Conservation (phyloP, 768 basidiomycete genomes). For the Mrakia blollopis region DNA sequence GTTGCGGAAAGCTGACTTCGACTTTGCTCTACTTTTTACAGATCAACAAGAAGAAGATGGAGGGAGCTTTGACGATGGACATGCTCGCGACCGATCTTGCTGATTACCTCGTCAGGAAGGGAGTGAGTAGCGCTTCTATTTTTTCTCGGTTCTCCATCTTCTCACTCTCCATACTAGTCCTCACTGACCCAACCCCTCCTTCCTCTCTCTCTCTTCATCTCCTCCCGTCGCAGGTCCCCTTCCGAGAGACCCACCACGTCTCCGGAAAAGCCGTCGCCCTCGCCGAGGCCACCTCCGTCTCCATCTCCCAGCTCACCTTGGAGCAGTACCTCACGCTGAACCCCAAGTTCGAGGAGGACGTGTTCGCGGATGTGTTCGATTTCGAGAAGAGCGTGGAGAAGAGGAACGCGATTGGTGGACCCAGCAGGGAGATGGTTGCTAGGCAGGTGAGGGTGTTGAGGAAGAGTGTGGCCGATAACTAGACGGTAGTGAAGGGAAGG, state of each 20-base stretch:
- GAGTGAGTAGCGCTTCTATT: constrained; percentile 55
- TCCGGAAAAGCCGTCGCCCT: constrained; percentile 94
- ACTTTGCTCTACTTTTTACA: constrained; percentile 39
- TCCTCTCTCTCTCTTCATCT: no score
- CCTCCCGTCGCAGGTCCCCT: constrained; percentile 66
- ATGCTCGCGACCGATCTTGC: constrained; percentile 98
- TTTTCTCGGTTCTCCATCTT: neutral
- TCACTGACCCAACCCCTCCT: neutral
- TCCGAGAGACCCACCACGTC: constrained; percentile 97
- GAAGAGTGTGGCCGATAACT: constrained; percentile 8
- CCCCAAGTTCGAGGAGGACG: constrained; percentile 72
- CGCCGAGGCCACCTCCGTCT: constrained; percentile 74
- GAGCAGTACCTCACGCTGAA: constrained; percentile 72
- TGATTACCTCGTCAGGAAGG: constrained; percentile 97
- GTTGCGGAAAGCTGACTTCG: neutral
- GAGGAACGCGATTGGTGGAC: constrained; percentile 84
- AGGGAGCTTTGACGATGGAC: constrained; percentile 85
- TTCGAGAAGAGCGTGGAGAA: constrained; percentile 95
- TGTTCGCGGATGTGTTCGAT: constrained; percentile 71
- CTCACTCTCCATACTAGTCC: neutral
- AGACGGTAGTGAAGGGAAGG: neutral
- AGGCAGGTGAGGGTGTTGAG: constrained; percentile 77
- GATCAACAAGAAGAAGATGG: constrained; percentile 90
- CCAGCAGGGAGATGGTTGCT: constrained; percentile 75
- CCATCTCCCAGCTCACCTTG: constrained; percentile 73